Evolutionary conservation across 495 filamentous ascomycete species (phyloP).

Genomic region (Trichocladium antarcticum): DNA sequence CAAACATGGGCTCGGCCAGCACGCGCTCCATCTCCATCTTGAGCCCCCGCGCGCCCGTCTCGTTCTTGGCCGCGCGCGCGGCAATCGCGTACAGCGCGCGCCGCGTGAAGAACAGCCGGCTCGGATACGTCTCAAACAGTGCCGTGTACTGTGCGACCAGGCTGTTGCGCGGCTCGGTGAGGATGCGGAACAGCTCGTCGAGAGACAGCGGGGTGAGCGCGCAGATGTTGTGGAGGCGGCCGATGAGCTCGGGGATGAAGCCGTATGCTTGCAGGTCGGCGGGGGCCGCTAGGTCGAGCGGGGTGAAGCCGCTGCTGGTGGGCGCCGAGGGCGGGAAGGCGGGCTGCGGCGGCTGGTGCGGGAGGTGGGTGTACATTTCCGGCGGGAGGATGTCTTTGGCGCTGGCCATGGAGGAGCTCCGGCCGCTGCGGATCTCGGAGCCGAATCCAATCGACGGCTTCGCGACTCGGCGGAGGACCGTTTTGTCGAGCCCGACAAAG

Average conservation of each 20-base stretch:
- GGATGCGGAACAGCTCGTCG: conserved; percentile 67
- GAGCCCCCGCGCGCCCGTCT: conserved; percentile 77
- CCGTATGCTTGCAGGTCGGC: conserved; percentile 82
- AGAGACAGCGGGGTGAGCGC: conserved; percentile 73
- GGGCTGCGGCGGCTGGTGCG: conserved; percentile 29
- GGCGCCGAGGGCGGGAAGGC: too few relatives aligned
- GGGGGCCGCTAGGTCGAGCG: conserved; percentile 69
- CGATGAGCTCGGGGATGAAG: conserved; percentile 88
- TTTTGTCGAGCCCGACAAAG: conserved; percentile 86
- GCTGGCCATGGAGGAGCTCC: conserved; percentile 20
- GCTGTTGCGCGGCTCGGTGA: conserved; percentile 84
- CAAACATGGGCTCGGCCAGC: conserved; percentile 82
- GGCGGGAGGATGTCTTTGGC: conserved; percentile 33
- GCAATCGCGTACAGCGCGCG: conserved; percentile 70
- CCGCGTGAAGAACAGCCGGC: conserved; percentile 74
- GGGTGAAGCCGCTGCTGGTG: conserved; percentile 47
- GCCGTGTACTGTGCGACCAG: conserved; percentile 76
- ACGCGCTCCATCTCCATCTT: conserved; percentile 84
- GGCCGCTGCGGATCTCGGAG: conserved; percentile 52
- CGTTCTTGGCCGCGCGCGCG: conserved; percentile 57
- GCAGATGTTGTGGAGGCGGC: conserved; percentile 77
- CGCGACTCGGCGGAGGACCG: conserved; percentile 72
- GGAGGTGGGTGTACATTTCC: conserved; percentile 33
- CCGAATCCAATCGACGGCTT: conserved; percentile 90
- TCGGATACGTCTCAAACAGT: conserved; percentile 71